Percentiles rank a stretch among this genome's conserved stretches.
These are phyloP conservation scores for Fusarium keratoplasticum DNA, from an alignment of 2,329 filamentous ascomycete genomes.

Conservation along the genomic window DNA sequence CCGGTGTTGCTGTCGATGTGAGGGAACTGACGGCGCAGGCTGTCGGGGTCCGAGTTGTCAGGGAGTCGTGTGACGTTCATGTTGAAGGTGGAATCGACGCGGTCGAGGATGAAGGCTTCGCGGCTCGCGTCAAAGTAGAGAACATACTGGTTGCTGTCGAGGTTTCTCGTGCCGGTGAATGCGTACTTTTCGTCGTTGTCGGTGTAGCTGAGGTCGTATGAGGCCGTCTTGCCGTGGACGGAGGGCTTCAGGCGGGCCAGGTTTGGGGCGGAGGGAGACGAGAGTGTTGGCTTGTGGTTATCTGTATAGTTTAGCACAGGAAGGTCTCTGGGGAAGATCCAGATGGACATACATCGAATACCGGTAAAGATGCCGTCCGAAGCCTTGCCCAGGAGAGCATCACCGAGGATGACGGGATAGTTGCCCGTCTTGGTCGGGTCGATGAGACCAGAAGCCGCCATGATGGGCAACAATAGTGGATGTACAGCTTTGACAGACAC, in stretches of 20 bases:
- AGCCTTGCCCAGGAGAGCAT: conserved; percentile 67
- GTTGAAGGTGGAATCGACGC: conserved; percentile 82
- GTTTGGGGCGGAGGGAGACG: conserved; percentile 60
- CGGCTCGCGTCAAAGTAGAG: conserved; percentile 81
- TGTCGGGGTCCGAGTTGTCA: conserved; percentile 70
- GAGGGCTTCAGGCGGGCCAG: conserved; percentile 65
- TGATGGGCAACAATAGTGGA: conserved; percentile 4
- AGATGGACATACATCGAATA: conserved; percentile 65
- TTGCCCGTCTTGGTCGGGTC: conserved; percentile 71
- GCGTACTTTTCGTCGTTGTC: conserved; percentile 69
- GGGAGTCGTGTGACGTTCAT: conserved; percentile 85
- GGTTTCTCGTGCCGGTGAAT: conserved; percentile 70
- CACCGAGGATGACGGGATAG: conserved; percentile 73
- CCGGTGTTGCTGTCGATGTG: conserved; percentile 63
- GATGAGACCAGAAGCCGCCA: conserved; percentile 55
- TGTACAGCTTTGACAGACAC: neutral
- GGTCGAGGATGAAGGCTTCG: conserved; percentile 85
- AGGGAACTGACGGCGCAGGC: conserved; percentile 73
- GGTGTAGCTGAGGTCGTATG: conserved; percentile 67
- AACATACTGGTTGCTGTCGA: conserved; percentile 68
- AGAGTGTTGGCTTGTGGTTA: conserved; percentile 70
- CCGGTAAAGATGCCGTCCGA: conserved; percentile 70
- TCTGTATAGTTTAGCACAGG: conserved; percentile 55
- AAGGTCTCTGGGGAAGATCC: neutral
- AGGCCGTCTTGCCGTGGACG: conserved; percentile 59